Evolutionary conservation across 805 yeast genomes (phyloP).

Genomic region (Vanderwaltozyma polyspora): DNA sequence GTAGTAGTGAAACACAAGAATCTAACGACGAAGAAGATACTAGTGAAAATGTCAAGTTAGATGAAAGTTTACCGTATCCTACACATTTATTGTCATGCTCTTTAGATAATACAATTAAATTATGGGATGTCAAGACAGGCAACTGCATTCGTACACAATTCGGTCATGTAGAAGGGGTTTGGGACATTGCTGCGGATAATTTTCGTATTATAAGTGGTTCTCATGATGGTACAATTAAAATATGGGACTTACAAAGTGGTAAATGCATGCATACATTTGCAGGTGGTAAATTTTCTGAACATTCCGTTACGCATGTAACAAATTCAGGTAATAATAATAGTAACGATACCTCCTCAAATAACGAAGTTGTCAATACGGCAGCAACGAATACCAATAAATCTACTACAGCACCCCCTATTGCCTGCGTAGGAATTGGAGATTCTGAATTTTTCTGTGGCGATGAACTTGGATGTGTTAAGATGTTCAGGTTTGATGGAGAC

Average conservation of each 20-base stretch:
- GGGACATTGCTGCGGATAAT: conserved; percentile 94
- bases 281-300: conserved; percentile 27
- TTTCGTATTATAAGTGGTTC: conserved; percentile 92
- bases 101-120: conserved; percentile 80
- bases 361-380: not conserved
- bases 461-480: conserved; percentile 76
- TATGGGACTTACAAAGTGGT: conserved; percentile 95
- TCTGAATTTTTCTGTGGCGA: conserved; percentile 83
- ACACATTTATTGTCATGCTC: conserved; percentile 81
- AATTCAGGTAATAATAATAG: conserved; percentile 5
- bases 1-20: too few species aligned
- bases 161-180: conserved; percentile 97
- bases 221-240: conserved; percentile 81
- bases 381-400: not conserved
- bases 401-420: conserved; percentile 18
- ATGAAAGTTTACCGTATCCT: conserved; percentile 39
- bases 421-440: conserved; percentile 80
- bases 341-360: not conserved
- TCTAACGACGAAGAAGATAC: conserved; percentile 8
- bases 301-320: too few species aligned
- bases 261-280: conserved; percentile 88
- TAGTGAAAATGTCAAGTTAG: conserved; percentile 12
- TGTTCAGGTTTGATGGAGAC: conserved; percentile 63
- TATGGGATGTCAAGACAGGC: conserved; percentile 85
- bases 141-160: conserved; percentile 87